Percentiles rank a stretch among this genome's conserved stretches.
Conservation (phyloP, 768 basidiomycete species). For the Mycena maculata region DNA sequence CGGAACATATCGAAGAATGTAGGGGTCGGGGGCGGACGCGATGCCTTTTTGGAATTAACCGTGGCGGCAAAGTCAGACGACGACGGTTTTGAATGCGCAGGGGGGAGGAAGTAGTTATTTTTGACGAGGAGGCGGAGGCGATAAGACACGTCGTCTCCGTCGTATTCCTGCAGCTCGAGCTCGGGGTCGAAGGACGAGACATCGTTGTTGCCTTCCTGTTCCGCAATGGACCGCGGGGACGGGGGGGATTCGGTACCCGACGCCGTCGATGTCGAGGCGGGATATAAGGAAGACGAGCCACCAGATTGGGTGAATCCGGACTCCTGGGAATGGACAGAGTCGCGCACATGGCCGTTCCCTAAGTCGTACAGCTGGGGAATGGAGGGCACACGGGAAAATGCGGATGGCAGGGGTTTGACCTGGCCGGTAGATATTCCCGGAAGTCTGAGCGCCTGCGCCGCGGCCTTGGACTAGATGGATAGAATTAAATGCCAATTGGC, state of each 20-base stretch:
- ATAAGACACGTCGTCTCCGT: slow-evolving; percentile 86
- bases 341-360: slow-evolving; percentile 54
- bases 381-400: slow-evolving; percentile 62
- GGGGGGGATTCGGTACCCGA: slow-evolving; percentile 73
- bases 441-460: slow-evolving; percentile 44
- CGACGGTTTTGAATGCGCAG: slow-evolving; percentile 86
- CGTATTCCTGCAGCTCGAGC: slow-evolving; percentile 61
- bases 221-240: slow-evolving; percentile 70
- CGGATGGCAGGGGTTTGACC: slow-evolving; percentile 49
- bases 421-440: slow-evolving; percentile 46
- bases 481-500: background rate
- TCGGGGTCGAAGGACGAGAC: slow-evolving; percentile 62
- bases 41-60: slow-evolving; percentile 57
- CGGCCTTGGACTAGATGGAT: slow-evolving; percentile 48
- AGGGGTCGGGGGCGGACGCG: slow-evolving; percentile 54
- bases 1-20: slow-evolving; percentile 80
- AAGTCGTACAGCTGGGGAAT: slow-evolving; percentile 49
- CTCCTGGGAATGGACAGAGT: slow-evolving; percentile 60
- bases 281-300: slow-evolving; percentile 83
- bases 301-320: slow-evolving; percentile 72
- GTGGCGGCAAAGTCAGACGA: slow-evolving; percentile 68
- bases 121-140: slow-evolving; percentile 85
- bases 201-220: slow-evolving; percentile 55
- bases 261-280: slow-evolving; percentile 74
- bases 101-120: slow-evolving; percentile 90